These are phyloP conservation scores for Tillandsia fasciculata DNA, from an alignment of 176 grass and related monocot species.

Conservation along the genomic window DNA sequence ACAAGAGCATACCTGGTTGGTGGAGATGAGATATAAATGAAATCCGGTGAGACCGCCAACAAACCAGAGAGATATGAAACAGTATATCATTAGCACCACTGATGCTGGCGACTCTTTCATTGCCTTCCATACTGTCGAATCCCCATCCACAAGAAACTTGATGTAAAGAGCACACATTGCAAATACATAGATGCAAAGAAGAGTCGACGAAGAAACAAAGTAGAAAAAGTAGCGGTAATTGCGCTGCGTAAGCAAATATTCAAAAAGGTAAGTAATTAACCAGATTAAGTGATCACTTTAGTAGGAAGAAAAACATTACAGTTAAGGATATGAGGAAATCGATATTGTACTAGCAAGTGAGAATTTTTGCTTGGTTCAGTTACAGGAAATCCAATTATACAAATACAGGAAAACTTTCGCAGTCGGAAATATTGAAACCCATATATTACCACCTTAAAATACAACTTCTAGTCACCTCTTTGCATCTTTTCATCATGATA, in stretches of 20 bases:
- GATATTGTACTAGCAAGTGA: not conserved
- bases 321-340: not conserved
- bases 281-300: not conserved
- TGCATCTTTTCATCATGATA: no score
- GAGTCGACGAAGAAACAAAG: conserved; percentile 51
- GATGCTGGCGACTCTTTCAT: conserved; percentile 60
- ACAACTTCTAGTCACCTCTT: no score
- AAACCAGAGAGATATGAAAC: conserved; percentile 67
- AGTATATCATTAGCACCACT: conserved; percentile 66
- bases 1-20: conserved; percentile 46
- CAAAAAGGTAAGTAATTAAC: not conserved
- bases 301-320: not conserved
- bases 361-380: no score
- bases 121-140: conserved; percentile 42
- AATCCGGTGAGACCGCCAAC: conserved; percentile 74
- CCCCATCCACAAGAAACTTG: conserved; percentile 53
- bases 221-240: conserved; percentile 68
- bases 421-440: no score
- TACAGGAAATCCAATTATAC: no score
- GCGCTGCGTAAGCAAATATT: conserved; percentile 35
- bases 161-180: conserved; percentile 64
- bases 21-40: conserved; percentile 60
- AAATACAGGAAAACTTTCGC: no score
- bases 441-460: no score
- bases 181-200: conserved; percentile 69